Conservation (phyloP, 345 rosid genomes). For the Lenwebbia sp. region DNA sequence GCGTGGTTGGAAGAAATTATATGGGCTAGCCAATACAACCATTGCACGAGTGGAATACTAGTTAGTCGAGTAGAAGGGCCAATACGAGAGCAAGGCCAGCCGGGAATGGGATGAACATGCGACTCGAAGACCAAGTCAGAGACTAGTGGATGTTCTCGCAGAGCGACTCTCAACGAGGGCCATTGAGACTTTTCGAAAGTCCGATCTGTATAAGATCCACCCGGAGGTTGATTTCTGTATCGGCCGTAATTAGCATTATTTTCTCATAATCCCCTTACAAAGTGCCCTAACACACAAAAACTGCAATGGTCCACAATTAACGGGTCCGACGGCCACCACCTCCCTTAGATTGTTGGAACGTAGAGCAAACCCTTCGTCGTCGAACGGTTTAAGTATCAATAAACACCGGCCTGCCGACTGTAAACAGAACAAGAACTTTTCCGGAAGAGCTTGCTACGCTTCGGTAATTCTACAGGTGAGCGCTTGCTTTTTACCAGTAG, state of each 20-base stretch:
- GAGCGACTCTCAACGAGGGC: background rate
- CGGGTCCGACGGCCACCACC: background rate
- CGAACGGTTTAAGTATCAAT: no score
- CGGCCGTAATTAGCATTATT: background rate
- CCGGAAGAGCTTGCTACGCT: background rate
- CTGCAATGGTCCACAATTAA: background rate
- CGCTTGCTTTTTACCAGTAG: background rate
- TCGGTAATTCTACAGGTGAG: background rate
- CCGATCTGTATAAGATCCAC: background rate
- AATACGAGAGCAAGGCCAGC: conserved; percentile 7
- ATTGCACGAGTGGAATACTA: conserved; percentile 4
- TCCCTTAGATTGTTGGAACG: background rate
- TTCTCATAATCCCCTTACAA: background rate
- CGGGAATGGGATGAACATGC: background rate
- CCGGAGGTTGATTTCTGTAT: background rate
- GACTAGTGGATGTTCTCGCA: background rate
- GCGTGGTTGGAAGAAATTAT: background rate
- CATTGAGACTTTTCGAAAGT: background rate
- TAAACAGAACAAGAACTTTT: background rate
- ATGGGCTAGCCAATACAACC: background rate
- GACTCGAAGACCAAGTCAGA: conserved; percentile 1
- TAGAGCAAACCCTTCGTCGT: no score
- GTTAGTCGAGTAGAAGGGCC: conserved; percentile 11
- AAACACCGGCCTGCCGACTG: background rate
- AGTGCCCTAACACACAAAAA: background rate